phyloP scores from a whole-genome alignment of 805 yeast species.

The Starmerella gropengiesseri region DNA sequence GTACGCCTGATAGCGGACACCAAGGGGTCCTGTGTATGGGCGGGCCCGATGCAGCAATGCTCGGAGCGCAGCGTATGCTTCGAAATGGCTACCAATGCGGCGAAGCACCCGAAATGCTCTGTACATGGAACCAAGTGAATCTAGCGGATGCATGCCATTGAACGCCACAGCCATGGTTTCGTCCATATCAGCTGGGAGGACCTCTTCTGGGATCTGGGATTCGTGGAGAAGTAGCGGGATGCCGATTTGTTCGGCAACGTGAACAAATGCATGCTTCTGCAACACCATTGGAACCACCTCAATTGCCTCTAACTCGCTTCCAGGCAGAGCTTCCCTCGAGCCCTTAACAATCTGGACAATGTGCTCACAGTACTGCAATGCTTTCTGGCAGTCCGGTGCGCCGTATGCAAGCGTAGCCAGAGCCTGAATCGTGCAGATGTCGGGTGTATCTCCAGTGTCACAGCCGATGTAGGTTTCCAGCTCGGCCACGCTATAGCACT shows the following conservation, averaged over 20 bases:
- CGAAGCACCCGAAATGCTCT: background rate
- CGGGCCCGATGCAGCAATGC: background rate
- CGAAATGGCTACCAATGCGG: background rate
- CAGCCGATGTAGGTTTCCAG: too few species aligned
- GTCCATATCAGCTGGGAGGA: too few species aligned
- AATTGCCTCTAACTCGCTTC: too few species aligned
- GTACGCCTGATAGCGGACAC: slow-evolving; percentile 1
- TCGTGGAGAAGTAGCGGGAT: background rate
- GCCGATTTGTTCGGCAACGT: background rate
- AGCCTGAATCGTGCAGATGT: too few species aligned
- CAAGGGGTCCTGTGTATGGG: background rate
- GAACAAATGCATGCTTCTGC: background rate
- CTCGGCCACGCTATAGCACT: too few species aligned
- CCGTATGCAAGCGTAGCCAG: too few species aligned
- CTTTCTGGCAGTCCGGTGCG: too few species aligned
- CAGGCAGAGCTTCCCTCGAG: too few species aligned
- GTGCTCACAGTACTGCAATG: background rate
- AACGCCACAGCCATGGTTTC: too few species aligned
- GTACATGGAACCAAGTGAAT: background rate
- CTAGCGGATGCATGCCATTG: background rate
- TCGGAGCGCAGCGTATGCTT: background rate
- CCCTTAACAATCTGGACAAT: background rate
- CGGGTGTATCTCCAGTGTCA: too few species aligned
- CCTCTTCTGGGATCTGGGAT: too few species aligned
- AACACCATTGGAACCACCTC: background rate